Conservation (phyloP, 2,329 filamentous ascomycete species). For the Calcarisporium arbuscula region DNA sequence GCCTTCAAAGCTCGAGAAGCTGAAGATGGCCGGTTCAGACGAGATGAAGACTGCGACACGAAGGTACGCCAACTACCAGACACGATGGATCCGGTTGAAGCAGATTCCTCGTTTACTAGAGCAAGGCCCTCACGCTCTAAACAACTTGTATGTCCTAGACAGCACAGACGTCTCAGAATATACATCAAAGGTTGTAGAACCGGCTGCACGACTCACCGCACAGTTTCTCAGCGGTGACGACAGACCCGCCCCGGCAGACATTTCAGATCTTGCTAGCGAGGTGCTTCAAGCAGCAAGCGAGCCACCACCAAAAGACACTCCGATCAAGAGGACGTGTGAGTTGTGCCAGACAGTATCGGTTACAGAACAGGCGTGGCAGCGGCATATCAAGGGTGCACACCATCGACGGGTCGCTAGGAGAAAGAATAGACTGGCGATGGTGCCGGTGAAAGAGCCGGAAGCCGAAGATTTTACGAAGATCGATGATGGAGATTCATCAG, state of each 20-base stretch:
- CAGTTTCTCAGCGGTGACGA: conserved; percentile 54
- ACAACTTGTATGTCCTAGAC: conserved; percentile 72
- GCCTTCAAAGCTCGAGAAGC: conserved; percentile 38
- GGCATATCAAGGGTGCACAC: conserved; percentile 29
- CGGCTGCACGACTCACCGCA: conserved; percentile 55
- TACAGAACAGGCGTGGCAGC: conserved; percentile 43
- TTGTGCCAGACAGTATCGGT: conserved; percentile 60
- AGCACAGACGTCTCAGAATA: conserved; percentile 64
- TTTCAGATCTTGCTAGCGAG: conserved; percentile 43
- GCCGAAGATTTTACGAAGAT: conserved; percentile 2
- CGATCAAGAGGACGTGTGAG: conserved; percentile 60
- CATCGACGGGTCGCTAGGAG: conserved; percentile 28
- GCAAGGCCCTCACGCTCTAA: conserved; percentile 40
- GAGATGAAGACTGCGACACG: conserved; percentile 76
- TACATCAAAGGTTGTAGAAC: conserved; percentile 54
- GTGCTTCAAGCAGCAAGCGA: conserved; percentile 47
- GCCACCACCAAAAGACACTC: conserved; percentile 44
- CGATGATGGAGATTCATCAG: conserved; percentile 5
- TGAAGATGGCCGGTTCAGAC: conserved; percentile 59
- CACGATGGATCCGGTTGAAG: conserved; percentile 82
- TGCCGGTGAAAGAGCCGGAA: conserved; percentile 18
- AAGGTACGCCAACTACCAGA: conserved; percentile 80
- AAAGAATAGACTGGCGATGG: conserved; percentile 31
- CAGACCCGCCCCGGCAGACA: conserved; percentile 43
- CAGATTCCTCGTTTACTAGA: conserved; percentile 62